Evolutionary conservation across 2,329 filamentous ascomycete species (phyloP), one percentile per base, ranked within the genome.

Genomic region (Dactylellina sp.): DNA sequence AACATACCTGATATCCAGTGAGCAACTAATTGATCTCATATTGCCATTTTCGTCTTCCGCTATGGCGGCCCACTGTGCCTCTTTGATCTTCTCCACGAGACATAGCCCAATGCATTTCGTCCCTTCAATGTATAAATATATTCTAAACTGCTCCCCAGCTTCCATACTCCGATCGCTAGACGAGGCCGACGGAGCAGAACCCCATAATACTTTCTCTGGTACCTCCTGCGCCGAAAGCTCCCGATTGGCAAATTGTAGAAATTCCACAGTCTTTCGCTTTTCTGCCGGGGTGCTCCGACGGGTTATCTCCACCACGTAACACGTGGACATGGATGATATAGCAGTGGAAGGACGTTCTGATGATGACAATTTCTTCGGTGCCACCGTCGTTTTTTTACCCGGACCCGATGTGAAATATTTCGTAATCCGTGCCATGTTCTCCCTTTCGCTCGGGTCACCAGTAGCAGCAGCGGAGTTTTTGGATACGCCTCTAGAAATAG

Each of bases 41-140:
- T 44, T 11, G 4, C 16, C 57, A 7, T 61, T 46, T 18, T 56
- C 46, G 4, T n/a, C 40, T 0, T 59, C 53, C 20, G n/a, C 7
- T 25, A 44, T 20, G 7, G 24, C n/a, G 22, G 60, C 68, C 68
- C 68, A 50, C 40, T 72, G 68, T 7, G 86, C 87, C 76, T 86
- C 84, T 78, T 82, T 83, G 75, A 90, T 89, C 57, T 85, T 83
- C 80, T 90, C 87, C 7, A 84, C 85, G 25, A 90, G 81, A 78
- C 87, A 86, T 16, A 87, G 81, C 1, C 87, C 88, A 7, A 90
- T 83, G 77, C 88, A 90, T 76, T 86, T 89, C 55, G 84, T 84
- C 39, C 85, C 85, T 68, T 84, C 84, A 70, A 90, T 82, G 77
- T 89, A 88, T 25, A 90, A 77, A 77, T 88, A 90, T 9, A 85